Percentiles rank a stretch among this genome's conserved stretches.
Evolutionary conservation across 2,329 filamentous ascomycete species (phyloP).

Genomic region (Fusarium sp.): DNA sequence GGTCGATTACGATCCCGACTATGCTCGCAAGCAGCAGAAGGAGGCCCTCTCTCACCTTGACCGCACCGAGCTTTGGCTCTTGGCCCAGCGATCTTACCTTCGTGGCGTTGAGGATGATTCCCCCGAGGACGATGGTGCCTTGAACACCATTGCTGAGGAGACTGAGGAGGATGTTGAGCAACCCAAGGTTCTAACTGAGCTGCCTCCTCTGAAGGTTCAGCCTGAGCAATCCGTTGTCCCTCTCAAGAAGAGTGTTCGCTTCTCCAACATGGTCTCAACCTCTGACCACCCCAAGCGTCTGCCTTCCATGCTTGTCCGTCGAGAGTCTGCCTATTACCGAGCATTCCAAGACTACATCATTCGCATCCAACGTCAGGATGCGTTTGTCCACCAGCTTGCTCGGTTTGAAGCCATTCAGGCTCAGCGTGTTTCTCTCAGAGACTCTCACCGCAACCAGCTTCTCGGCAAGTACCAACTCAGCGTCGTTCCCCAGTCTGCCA

Average conservation of each 20-base stretch:
- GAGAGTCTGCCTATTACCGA: conserved; percentile 88
- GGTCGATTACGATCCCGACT: conserved; percentile 81
- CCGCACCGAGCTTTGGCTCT: conserved; percentile 88
- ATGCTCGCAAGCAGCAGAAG: conserved; percentile 80
- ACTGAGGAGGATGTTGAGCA: conserved; percentile 52
- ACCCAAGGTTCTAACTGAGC: conserved; percentile 48
- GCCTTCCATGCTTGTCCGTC: conserved; percentile 66
- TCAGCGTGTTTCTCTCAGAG: conserved; percentile 80
- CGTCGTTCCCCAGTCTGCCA: conserved; percentile 76
- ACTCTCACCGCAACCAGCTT: conserved; percentile 84
- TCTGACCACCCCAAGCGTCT: conserved; percentile 65
- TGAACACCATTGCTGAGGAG: conserved; percentile 57
- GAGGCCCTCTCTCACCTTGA: conserved; percentile 82
- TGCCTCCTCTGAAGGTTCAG: conserved; percentile 35
- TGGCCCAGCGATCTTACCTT: conserved; percentile 84
- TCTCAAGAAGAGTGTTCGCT: conserved; percentile 83
- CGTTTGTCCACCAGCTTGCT: conserved; percentile 86
- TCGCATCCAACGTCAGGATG: conserved; percentile 77
- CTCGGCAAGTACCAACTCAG: conserved; percentile 88
- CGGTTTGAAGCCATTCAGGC: conserved; percentile 92
- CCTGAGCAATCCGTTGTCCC: conserved; percentile 43
- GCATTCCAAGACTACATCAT: conserved; percentile 85
- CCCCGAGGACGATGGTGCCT: conserved; percentile 55
- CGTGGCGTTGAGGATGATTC: conserved; percentile 72
- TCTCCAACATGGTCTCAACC: conserved; percentile 70